These are phyloP conservation scores for Adiantum capillusveneris DNA, from an alignment of 75 land plant species.

Conservation along the genomic window DNA sequence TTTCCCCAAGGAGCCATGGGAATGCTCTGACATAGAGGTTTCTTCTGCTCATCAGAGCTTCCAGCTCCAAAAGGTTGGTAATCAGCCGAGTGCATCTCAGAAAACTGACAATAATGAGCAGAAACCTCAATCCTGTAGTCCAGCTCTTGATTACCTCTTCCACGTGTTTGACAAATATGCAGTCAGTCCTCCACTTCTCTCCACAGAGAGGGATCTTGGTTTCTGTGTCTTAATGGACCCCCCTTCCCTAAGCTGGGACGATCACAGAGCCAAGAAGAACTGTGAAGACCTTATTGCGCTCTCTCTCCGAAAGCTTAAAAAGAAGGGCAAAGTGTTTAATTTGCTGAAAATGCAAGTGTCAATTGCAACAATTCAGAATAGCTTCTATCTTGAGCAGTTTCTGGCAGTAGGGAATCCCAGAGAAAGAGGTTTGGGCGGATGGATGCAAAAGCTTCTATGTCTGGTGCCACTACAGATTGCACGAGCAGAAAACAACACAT, in stretches of 20 bases:
- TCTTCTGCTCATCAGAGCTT: constrained; percentile 12
- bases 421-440: constrained; percentile 8
- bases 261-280: not conserved
- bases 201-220: not conserved
- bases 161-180: constrained; percentile 32
- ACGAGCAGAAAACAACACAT: constrained; percentile 26
- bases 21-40: constrained; percentile 1
- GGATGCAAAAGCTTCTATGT: constrained; percentile 20
- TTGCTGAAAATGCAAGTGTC: not conserved
- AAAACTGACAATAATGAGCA: not conserved
- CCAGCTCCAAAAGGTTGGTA: not conserved
- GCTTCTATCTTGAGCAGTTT: no score
- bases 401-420: no score
- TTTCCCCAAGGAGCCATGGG: not conserved
- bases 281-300: not conserved
- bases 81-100: no score
- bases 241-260: not conserved
- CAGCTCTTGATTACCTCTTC: constrained; percentile 28
- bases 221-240: not conserved
- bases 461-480: constrained; percentile 36
- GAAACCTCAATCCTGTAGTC: not conserved
- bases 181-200: constrained; percentile 18
- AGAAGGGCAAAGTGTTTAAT: constrained; percentile 23
- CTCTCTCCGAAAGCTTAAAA: constrained; percentile 1
- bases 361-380: no score